Evolutionary conservation across 257 asterid genomes (phyloP).

Genomic region (Prunella vulgaris): DNA sequence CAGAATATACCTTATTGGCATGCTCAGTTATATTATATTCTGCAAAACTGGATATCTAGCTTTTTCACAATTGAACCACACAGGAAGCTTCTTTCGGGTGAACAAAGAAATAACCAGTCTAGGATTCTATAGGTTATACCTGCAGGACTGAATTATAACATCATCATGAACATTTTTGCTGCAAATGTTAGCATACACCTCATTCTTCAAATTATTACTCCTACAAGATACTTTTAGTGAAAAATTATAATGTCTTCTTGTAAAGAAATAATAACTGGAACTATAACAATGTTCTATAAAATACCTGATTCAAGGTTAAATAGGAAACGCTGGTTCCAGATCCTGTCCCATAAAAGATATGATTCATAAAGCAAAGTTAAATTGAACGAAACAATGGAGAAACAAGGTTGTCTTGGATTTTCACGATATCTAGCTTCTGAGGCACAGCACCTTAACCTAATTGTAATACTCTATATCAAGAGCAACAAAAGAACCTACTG

Average conservation of each 20-base stretch:
- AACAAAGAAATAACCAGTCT: slow-evolving; percentile 1
- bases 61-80: not conserved
- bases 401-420: slow-evolving; percentile 4
- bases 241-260: not conserved
- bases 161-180: not conserved
- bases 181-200: not conserved
- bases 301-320: slow-evolving; percentile 11
- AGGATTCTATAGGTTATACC: not conserved
- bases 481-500: slow-evolving; percentile 9
- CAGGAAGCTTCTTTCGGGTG: slow-evolving; percentile 12
- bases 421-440: slow-evolving; percentile 9
- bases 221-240: not conserved
- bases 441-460: not conserved
- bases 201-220: not conserved
- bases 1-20: slow-evolving; percentile 18
- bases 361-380: slow-evolving; percentile 6
- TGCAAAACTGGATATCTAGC: not conserved
- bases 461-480: slow-evolving; percentile 10
- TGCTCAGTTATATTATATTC: slow-evolving; percentile 1
- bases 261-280: slow-evolving; percentile 6
- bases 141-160: not conserved
- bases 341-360: not conserved
- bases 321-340: slow-evolving; percentile 9
- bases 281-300: not conserved
- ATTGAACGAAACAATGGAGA: not conserved